These are phyloP conservation scores for Mucor velutinosus DNA, from an alignment of 371 early-diverging fungal species.

Conservation along the genomic window DNA sequence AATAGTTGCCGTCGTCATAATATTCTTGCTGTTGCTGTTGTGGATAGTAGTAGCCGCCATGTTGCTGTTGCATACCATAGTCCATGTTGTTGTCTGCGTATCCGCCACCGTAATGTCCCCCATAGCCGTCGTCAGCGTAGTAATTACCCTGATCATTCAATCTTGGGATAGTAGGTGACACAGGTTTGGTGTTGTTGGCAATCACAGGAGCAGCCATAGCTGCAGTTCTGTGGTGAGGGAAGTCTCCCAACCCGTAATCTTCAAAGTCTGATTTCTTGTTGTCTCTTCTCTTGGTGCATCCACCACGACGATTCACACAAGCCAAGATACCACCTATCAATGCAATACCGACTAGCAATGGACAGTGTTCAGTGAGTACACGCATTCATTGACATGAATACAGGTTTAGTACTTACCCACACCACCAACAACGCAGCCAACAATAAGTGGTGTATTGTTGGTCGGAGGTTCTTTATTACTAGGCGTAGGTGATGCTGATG, in stretches of 20 bases:
- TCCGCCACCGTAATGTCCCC: conserved; percentile 18
- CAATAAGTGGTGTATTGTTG: conserved; percentile 33
- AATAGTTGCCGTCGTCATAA: conserved; percentile 37
- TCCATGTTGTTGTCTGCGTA: conserved; percentile 25
- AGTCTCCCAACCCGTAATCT: conserved; percentile 51
- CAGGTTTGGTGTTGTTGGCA: conserved; percentile 14
- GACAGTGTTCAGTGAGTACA: background rate
- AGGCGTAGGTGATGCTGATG: background rate
- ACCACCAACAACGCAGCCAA: conserved; percentile 45
- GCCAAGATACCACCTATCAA: conserved; percentile 46
- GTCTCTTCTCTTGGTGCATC: conserved; percentile 28
- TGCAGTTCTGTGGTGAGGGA: conserved; percentile 28
- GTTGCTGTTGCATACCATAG: background rate
- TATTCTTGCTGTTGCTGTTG: conserved; percentile 32
- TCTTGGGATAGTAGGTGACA: conserved; percentile 43
- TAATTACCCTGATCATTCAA: conserved; percentile 48
- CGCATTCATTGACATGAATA: background rate
- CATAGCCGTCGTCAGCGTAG: conserved; percentile 28
- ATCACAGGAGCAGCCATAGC: background rate
- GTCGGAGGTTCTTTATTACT: background rate
- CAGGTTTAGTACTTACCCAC: conserved; percentile 33
- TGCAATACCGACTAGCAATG: conserved; percentile 35
- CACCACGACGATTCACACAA: conserved; percentile 40
- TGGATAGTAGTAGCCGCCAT: conserved; percentile 30
- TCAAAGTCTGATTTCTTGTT: conserved; percentile 40